Base-by-base conservation (phyloP, 2,329 filamentous ascomycete genomes). In the Pseudonectria foliicola region DNA sequence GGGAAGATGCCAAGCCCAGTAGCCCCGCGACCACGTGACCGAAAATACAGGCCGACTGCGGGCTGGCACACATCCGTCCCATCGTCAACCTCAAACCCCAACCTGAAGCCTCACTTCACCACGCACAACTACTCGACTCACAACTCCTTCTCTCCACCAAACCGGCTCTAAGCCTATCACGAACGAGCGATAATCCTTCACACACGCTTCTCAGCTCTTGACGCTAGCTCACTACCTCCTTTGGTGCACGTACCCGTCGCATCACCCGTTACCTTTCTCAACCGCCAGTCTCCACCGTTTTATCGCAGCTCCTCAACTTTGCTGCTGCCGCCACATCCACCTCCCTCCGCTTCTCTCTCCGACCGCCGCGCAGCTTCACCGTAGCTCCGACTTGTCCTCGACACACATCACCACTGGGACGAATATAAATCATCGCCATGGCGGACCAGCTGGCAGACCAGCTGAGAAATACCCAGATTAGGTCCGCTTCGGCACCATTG, bases 361-460 rank as follows among this genome's bases (percentile, higher is more conserved):
- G 23, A 38, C 33, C 37, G 35, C 36, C 34, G 35, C 44, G 42
- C 49, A 43, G 34, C 41, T 45, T 49, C 50, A 44, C 49, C 46
- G 42, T 43, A 39, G 40, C 39, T 40, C 38, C 33, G 35, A 43
- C 35, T 35, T 34, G 30, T 35, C 38, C 41, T 29, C 44, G 37
- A 38, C 43, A 42, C 43, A 42, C 37, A 34, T 44, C 40, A 43
- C 50, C 50, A 43, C 45, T 42, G 45, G 45, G 50, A 45, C 46
- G 46, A 51, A 43, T 45, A 35, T 35, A 45, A 47, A 50, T 48
- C 44, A 52, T 48, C 46, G 56, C 49, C 54, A 68, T 68, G 64
- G 56, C 64, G 50, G 64, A 67, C 53, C 61, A 65, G 55, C 55
- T 68, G 48, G 61, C 57, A 59, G 63, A 68, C 39, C 60, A 65